Conservation (phyloP, 2,329 filamentous ascomycete genomes). For the Botrytis aclada region DNA sequence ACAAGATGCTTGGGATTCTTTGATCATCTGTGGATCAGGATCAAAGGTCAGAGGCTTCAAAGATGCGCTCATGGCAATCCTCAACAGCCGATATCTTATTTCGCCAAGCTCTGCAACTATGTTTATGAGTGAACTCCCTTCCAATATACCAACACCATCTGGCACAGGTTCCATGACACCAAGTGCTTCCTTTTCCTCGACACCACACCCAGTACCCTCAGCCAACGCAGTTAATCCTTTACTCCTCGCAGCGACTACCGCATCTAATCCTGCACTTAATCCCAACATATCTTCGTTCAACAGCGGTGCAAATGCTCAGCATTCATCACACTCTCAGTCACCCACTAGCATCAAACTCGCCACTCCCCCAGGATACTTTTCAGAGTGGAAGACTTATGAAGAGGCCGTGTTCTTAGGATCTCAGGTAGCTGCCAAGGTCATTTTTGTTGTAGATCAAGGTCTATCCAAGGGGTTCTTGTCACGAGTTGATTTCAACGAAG, state of each 20-base stretch:
- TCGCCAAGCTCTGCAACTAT: conserved; percentile 92
- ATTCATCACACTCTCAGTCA: conserved; percentile 63
- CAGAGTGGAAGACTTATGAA: conserved; percentile 57
- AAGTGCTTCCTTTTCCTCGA: conserved; percentile 45
- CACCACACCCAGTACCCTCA: conserved; percentile 55
- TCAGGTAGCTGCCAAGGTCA: conserved; percentile 68
- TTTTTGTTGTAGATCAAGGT: conserved; percentile 67
- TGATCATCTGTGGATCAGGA: conserved; percentile 91
- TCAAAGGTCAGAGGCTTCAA: conserved; percentile 72
- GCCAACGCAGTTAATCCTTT: conserved; percentile 76
- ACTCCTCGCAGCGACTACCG: conserved; percentile 84
- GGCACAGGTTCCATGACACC: conserved; percentile 92
- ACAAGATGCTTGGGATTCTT: conserved; percentile 82
- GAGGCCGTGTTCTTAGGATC: conserved; percentile 69
- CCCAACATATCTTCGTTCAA: conserved; percentile 39
- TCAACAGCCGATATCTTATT: conserved; percentile 80
- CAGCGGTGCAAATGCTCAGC: conserved; percentile 39
- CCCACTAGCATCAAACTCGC: conserved; percentile 65
- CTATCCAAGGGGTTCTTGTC: conserved; percentile 63
- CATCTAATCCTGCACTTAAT: conserved; percentile 40
- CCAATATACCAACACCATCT: conserved; percentile 84
- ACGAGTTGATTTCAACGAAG: conserved; percentile 44
- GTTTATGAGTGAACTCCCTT: conserved; percentile 94
- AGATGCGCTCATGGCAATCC: conserved; percentile 77
- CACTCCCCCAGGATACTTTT: conserved; percentile 68